Evolutionary conservation across 2,329 filamentous ascomycete genomes (phyloP), one percentile per base, ranked within the genome.

Genomic region (Fusarium nodosum): DNA sequence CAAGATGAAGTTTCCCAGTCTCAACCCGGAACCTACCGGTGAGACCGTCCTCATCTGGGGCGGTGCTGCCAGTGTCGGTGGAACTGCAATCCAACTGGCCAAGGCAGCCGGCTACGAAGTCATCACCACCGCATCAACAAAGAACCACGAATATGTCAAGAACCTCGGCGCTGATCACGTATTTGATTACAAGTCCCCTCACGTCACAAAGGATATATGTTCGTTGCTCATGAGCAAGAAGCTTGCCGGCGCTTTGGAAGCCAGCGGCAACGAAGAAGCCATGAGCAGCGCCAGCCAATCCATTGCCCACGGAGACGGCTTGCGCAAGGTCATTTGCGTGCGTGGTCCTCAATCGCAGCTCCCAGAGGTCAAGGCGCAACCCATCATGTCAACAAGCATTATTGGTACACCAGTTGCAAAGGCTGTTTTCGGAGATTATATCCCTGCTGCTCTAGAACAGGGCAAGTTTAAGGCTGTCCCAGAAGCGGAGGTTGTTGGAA

Each of bases 51-150:
- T 72, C 13, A 64, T 79, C 41, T 87, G 84, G 82, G 85, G 85
- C n/a, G 86, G 85, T 0, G 80, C 82, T 4, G 81, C 82, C 0
- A 79, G 77, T 18, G 82, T 84, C 1, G 84, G 85, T 2, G 79
- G 79, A 41, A 81, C 79, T 44, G 82, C 81, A 1, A 80, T 85
- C 13, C 85, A 86, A 62, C 75, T 86, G 1, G 79, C 80, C 2
- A 73, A 76, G 8, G 79, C 78, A 0, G 79, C 81, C 1, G 84
- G 84, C 0, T 84, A 82, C 60, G 75, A 82, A 16, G 83, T 86
- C 13, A 69, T 85, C 41, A 74, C 81, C 1, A 84, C 82, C 1
- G 78, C 79, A 1, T 82, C 81, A 0, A 68, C 76, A 15, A 78
- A 75, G 42, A 86, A 86, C 68, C 80, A 82, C n/a, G 79, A 79